Conservation (phyloP, 805 yeast genomes). For the Hanseniaspora lindneri region DNA sequence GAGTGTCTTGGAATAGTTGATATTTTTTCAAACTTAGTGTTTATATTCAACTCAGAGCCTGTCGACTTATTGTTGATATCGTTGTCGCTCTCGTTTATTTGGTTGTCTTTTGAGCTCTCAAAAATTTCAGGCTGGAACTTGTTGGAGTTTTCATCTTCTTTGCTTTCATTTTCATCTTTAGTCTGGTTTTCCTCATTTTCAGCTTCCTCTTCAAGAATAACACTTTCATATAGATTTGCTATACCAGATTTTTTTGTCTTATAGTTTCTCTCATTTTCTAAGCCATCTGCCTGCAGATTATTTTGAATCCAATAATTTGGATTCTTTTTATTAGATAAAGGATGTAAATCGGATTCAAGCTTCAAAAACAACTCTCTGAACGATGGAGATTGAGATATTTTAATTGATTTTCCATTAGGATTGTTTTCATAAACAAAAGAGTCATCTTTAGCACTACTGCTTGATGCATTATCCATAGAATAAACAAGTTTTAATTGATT, state of each 20-base stretch:
- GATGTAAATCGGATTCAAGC: slow-evolving; percentile 11
- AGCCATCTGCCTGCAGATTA: neutral
- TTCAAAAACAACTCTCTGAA: slow-evolving; percentile 14
- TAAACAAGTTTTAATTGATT: neutral
- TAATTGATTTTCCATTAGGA: neutral
- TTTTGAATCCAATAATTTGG: slow-evolving; percentile 11
- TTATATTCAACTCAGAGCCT: neutral
- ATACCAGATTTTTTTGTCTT: neutral
- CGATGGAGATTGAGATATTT: slow-evolving; percentile 13
- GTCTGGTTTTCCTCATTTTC: neutral
- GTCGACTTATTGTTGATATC: too few relatives aligned
- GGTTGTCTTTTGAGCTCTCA: too few relatives aligned
- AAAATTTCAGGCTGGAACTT: too few relatives aligned
- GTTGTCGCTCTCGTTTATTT: too few relatives aligned
- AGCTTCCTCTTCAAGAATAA: slow-evolving; percentile 3
- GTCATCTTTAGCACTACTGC: neutral
- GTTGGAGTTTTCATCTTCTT: neutral
- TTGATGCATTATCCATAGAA: neutral
- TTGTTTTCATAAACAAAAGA: neutral
- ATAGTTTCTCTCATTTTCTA: slow-evolving; percentile 1
- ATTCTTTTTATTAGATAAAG: neutral
- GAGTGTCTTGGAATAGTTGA: slow-evolving; percentile 10
- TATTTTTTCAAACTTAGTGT: slow-evolving; percentile 6
- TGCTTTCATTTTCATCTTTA: neutral
- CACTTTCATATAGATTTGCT: neutral